Percentiles rank a stretch among this genome's conserved stretches.
Conservation (phyloP, 2,329 filamentous ascomycete species). For the Myriosclerotinia duriaeana region DNA sequence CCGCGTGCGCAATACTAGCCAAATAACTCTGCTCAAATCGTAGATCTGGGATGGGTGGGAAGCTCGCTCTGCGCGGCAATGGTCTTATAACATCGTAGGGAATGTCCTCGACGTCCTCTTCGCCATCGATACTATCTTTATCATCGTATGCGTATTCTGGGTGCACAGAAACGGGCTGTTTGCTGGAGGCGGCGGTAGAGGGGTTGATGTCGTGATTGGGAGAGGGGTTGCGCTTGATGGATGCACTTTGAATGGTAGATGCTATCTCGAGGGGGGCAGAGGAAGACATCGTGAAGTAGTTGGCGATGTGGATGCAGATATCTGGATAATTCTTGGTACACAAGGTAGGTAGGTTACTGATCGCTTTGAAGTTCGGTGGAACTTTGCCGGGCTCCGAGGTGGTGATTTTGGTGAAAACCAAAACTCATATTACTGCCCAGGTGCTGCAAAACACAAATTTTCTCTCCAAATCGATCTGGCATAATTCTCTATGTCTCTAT, state of each 20-base stretch:
- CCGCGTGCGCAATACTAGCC: constrained; percentile 76
- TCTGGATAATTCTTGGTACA: constrained; percentile 3
- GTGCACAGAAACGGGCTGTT: constrained; percentile 56
- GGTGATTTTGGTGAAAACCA: neutral
- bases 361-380: constrained; percentile 13
- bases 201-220: constrained; percentile 76
- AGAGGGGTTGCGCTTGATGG: constrained; percentile 72
- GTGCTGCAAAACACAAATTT: neutral
- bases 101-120: constrained; percentile 61
- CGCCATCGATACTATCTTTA: constrained; percentile 44
- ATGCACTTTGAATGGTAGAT: constrained; percentile 76
- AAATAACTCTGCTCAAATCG: constrained; percentile 98
- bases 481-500: neutral
- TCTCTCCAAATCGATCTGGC: neutral
- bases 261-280: constrained; percentile 65
- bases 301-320: neutral
- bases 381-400: constrained; percentile 5
- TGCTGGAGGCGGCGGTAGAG: constrained; percentile 68
- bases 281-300: constrained; percentile 34
- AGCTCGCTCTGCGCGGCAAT: constrained; percentile 51
- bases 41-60: constrained; percentile 77
- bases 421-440: neutral
- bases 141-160: constrained; percentile 42
- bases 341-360: no score
- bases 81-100: constrained; percentile 64